A percentile compares a stretch with the other conserved stretches of the same genome.
These are phyloP conservation scores for Parascedosporium putredinis DNA, from an alignment of 2,329 filamentous ascomycete genomes.

Conservation along the genomic window DNA sequence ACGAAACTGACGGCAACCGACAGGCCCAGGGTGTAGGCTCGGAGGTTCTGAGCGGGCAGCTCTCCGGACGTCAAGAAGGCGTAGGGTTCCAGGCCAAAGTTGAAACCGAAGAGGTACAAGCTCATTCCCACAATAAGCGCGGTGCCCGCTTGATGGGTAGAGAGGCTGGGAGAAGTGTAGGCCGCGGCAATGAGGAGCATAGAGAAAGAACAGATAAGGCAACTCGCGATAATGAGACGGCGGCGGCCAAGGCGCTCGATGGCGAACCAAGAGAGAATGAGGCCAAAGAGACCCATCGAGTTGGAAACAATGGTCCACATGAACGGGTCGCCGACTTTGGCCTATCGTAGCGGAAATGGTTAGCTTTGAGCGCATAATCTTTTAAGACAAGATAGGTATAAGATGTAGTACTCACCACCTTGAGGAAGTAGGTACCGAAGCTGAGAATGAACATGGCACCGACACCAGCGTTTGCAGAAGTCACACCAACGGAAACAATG, in stretches of 20 bases:
- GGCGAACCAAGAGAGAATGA: constrained; percentile 27
- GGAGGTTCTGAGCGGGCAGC: constrained; percentile 6
- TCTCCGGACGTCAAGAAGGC: constrained; percentile 1
- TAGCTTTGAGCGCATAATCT: neutral
- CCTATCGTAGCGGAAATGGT: neutral
- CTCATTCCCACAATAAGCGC: neutral
- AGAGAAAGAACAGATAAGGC: neutral
- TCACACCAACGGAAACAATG: constrained; percentile 3
- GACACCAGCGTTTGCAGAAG: neutral
- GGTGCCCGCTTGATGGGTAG: neutral
- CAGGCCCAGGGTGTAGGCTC: constrained; percentile 3
- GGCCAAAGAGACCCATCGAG: constrained; percentile 20
- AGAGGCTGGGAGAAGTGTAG: neutral
- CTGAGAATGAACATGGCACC: constrained; percentile 7
- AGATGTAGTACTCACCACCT: neutral
- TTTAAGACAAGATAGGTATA: neutral
- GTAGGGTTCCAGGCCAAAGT: constrained; percentile 2
- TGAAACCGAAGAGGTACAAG: constrained; percentile 5
- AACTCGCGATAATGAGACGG: constrained; percentile 19
- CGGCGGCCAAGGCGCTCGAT: constrained; percentile 27
- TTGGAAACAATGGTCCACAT: constrained; percentile 4
- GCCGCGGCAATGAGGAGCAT: constrained; percentile 2
- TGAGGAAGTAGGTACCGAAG: constrained; percentile 6
- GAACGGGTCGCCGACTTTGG: constrained; percentile 2
- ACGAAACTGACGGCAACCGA: constrained; percentile 2